phyloP scores from a whole-genome alignment of 73 alveolate genomes.

The Paraurostyla sp. region DNA sequence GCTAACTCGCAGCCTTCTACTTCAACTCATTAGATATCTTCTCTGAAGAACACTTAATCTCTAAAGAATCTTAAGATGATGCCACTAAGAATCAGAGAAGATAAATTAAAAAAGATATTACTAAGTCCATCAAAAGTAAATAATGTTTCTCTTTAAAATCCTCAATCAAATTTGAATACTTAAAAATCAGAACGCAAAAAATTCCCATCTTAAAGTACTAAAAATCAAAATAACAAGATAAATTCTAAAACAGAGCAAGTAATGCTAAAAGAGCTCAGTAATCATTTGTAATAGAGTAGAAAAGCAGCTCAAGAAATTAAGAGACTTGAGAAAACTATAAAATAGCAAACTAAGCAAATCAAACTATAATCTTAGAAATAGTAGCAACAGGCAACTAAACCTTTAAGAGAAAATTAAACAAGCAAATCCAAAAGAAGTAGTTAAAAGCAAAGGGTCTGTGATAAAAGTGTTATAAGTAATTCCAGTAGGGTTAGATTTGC shows the following conservation, averaged over 20 bases:
- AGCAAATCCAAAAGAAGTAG: no score
- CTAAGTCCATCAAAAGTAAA: neutral
- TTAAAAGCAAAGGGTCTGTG: no score
- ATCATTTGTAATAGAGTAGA: neutral
- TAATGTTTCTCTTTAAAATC: neutral
- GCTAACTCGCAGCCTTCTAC: no score
- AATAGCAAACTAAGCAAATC: neutral
- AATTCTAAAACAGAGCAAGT: neutral
- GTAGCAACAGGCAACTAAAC: no score
- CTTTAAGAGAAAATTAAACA: no score
- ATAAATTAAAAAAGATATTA: neutral
- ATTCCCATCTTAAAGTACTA: neutral
- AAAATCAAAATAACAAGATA: no score
- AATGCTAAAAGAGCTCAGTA: neutral
- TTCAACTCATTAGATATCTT: neutral
- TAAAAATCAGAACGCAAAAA: neutral
- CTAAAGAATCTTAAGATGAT: neutral
- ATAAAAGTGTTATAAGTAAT: no score
- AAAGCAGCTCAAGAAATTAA: neutral
- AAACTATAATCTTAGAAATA: neutral
- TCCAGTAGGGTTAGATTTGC: no score
- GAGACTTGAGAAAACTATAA: neutral
- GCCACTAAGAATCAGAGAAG: slow-evolving; percentile 5
- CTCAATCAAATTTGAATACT: neutral
- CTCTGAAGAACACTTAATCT: neutral